phyloP scores from a whole-genome alignment of 768 basidiomycete genomes.

The Auricularia auricula-judae region DNA sequence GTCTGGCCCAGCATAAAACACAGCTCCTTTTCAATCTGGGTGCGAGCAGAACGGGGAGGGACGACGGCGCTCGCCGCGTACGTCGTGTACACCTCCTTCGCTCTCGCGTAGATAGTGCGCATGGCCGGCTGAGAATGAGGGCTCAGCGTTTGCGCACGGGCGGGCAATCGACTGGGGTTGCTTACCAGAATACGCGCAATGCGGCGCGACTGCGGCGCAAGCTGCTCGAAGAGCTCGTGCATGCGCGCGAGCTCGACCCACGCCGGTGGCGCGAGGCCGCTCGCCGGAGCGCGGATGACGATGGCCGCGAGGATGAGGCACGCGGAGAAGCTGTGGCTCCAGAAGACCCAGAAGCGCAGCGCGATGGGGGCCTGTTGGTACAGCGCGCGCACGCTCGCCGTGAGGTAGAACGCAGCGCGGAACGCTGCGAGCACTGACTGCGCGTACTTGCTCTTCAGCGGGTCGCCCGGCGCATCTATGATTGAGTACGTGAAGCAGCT shows the following conservation, averaged over 20 bases:
- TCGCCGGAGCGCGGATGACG: constrained; percentile 63
- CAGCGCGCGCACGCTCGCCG: constrained; percentile 36
- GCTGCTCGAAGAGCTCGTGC: constrained; percentile 51
- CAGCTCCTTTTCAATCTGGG: too few species aligned
- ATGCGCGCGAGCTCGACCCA: constrained; percentile 53
- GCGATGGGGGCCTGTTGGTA: constrained; percentile 45
- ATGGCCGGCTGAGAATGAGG: too few species aligned
- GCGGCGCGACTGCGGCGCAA: constrained; percentile 29
- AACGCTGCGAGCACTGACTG: constrained; percentile 61
- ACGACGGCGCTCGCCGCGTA: too few species aligned
- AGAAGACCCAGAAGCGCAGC: constrained; percentile 58
- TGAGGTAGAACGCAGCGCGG: constrained; percentile 50
- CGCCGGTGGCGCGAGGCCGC: constrained; percentile 62
- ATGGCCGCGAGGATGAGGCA: constrained; percentile 66
- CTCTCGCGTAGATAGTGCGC: neutral
- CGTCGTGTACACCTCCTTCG: too few species aligned
- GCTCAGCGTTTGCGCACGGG: too few species aligned
- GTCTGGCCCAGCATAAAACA: too few species aligned
- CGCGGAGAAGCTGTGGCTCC: constrained; percentile 66
- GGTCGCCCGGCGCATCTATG: constrained; percentile 49
- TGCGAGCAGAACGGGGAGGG: too few species aligned
- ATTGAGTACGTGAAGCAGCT: constrained; percentile 70
- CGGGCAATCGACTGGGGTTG: too few species aligned
- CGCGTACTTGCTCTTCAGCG: constrained; percentile 56
- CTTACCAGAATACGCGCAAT: neutral